These are phyloP conservation scores for Leccinum subtestaceum DNA, from an alignment of 768 basidiomycete species.

Conservation along the genomic window DNA sequence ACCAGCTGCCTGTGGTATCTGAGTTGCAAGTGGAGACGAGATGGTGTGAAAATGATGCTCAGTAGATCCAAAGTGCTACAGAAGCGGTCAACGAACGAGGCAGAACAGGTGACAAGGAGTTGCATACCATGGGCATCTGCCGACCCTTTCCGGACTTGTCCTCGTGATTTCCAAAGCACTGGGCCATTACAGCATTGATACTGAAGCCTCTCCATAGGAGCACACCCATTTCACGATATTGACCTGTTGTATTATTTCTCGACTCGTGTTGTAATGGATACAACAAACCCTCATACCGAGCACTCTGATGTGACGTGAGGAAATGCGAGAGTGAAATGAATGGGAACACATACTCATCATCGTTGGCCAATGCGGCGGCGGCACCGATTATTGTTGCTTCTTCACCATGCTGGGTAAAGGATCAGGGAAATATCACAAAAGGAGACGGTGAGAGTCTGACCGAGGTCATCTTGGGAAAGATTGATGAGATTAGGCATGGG, in stretches of 20 bases:
- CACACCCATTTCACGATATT: slow-evolving; percentile 93
- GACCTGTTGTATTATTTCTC: slow-evolving; percentile 44
- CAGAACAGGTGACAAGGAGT: not conserved
- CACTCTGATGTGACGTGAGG: slow-evolving; percentile 47
- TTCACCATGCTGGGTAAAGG: slow-evolving; percentile 66
- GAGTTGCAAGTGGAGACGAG: slow-evolving; percentile 89
- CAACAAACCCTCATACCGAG: slow-evolving; percentile 47
- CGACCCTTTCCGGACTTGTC: slow-evolving; percentile 81
- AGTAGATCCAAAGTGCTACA: slow-evolving; percentile 81
- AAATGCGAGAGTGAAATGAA: not conserved
- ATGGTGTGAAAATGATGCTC: slow-evolving; percentile 90
- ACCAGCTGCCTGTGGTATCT: slow-evolving; percentile 93
- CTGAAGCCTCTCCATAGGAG: slow-evolving; percentile 85
- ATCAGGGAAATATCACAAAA: slow-evolving; percentile 2
- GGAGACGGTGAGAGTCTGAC: slow-evolving; percentile 43
- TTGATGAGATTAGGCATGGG: slow-evolving; percentile 6
- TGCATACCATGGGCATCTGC: slow-evolving; percentile 87
- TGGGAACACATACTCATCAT: slow-evolving; percentile 71
- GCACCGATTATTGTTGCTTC: slow-evolving; percentile 89
- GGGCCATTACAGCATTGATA: slow-evolving; percentile 80
- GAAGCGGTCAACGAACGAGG: slow-evolving; percentile 7
- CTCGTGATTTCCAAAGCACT: slow-evolving; percentile 85
- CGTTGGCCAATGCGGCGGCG: slow-evolving; percentile 75
- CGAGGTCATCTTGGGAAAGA: slow-evolving; percentile 64
- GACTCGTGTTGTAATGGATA: not conserved